Percentiles rank a stretch among this genome's conserved stretches.
Evolutionary conservation across 306 rosid genomes (phyloP).

Genomic region (Quercus dentata): DNA sequence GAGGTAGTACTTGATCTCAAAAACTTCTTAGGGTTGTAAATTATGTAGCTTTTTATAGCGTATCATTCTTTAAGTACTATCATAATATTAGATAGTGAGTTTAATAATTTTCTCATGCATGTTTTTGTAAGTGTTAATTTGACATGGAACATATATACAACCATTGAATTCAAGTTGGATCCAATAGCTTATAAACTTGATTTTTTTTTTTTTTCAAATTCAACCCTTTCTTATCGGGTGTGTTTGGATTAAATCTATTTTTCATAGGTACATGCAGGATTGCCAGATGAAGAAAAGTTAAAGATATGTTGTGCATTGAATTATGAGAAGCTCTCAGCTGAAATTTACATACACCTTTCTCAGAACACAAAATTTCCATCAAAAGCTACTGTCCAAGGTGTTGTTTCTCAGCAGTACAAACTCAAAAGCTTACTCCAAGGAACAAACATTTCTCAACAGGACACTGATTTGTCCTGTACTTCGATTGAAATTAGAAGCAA

Average conservation of each 20-base stretch:
- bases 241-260: slow-evolving; percentile 19
- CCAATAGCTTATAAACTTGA: neutral
- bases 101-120: slow-evolving; percentile 2
- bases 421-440: slow-evolving; percentile 53
- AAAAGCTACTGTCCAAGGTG: slow-evolving; percentile 58
- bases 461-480: slow-evolving; percentile 33
- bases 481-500: slow-evolving; percentile 22
- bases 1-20: slow-evolving; percentile 51
- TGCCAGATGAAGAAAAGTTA: slow-evolving; percentile 73
- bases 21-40: neutral
- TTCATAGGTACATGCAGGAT: slow-evolving; percentile 70
- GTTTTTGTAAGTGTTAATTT: neutral
- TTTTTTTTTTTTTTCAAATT: neutral
- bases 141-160: neutral
- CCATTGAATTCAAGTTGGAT: neutral
- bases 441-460: slow-evolving; percentile 35
- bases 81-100: slow-evolving; percentile 3
- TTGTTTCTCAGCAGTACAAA: slow-evolving; percentile 59
- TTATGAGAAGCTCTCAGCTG: slow-evolving; percentile 72
- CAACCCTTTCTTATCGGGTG: neutral
- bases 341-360: slow-evolving; percentile 57
- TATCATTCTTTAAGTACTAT: neutral
- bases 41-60: neutral
- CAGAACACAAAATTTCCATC: slow-evolving; percentile 67
- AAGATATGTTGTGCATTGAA: slow-evolving; percentile 66